Base-by-base conservation (phyloP, 1,284 basidiomycete species). In the Malassezia caprae region DNA sequence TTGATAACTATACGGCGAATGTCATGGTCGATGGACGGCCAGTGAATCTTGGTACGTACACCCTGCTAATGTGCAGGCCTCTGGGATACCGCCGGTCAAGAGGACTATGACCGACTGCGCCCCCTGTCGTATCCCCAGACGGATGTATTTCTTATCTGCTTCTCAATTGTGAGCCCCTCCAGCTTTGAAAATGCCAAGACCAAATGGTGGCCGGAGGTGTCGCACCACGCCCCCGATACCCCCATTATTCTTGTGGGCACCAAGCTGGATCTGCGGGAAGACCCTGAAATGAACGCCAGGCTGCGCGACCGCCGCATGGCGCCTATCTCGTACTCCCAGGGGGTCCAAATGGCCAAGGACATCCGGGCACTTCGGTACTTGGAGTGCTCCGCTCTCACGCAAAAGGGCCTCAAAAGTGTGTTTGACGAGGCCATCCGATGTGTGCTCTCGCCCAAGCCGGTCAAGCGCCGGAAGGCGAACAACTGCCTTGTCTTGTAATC, bases 21-120 rank as follows among this genome's bases (percentile, higher is more conserved):
- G 91, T 98, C 60, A 91, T 94, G 84, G 91, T 99, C 58, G 94
- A 98, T 72, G 90, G 90, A 69, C 94, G 96, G 81, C 94, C 94
- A 44, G 93, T 98, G 69, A 90, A 88, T 55, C 83, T 98, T 55
- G 93, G 93, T 53, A 80, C 96, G 55, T 96, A 90, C 91, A 90
- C 96, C 82, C 28, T 39, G 2, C 24, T 21, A 8, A 31, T 17
- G n/a, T 37, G 8, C 37, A 60, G 59, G 63, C 11, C 51, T 65
- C 1, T 65, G 63, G 63, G 71, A 73, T 52, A 73, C 71, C 6
- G 71, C 71, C 4, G 71, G 71, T 3, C 71, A 73, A 54, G 68
- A 75, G 53, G 73, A 75, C 45, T 93, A 91, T 76, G 94, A 98
- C 78, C 87, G 94, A 54, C 85, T 99, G 69, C 86, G 94, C 67